Conservation (phyloP, 768 basidiomycete genomes). For the Lactarius psammicola region DNA sequence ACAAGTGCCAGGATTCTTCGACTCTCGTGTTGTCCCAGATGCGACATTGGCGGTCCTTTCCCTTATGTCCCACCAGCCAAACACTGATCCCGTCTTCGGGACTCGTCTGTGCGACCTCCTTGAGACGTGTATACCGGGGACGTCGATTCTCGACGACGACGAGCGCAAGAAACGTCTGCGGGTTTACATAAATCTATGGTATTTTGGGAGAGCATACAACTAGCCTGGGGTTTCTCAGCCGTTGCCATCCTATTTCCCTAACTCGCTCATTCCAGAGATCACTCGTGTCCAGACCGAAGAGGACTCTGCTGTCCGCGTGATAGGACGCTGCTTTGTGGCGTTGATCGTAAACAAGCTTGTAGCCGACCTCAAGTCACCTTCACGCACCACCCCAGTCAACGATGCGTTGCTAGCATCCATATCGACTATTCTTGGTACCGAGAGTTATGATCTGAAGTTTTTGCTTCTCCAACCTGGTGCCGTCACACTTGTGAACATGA, state of each 20-base stretch:
- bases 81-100: background rate
- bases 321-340: too few species aligned
- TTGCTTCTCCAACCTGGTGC: conserved; percentile 3
- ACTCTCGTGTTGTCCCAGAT: background rate
- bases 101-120: background rate
- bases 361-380: background rate
- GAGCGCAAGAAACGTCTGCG: background rate
- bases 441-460: background rate
- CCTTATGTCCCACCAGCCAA: background rate
- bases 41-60: background rate
- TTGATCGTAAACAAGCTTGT: background rate
- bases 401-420: background rate
- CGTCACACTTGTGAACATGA: conserved; percentile 1
- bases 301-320: too few species aligned
- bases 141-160: background rate
- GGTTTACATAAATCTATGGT: background rate
- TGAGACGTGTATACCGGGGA: background rate
- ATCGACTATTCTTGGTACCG: conserved; percentile 1
- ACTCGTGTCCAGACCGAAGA: too few species aligned
- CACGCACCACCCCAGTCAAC: background rate
- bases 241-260: too few species aligned
- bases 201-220: background rate
- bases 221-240: background rate
- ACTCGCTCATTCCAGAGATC: too few species aligned
- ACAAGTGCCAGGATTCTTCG: background rate